Evolutionary conservation across 116 monocot genomes (phyloP), one percentile per base, ranked within the genome.

Genomic region (Dioscorea cayenensis): DNA sequence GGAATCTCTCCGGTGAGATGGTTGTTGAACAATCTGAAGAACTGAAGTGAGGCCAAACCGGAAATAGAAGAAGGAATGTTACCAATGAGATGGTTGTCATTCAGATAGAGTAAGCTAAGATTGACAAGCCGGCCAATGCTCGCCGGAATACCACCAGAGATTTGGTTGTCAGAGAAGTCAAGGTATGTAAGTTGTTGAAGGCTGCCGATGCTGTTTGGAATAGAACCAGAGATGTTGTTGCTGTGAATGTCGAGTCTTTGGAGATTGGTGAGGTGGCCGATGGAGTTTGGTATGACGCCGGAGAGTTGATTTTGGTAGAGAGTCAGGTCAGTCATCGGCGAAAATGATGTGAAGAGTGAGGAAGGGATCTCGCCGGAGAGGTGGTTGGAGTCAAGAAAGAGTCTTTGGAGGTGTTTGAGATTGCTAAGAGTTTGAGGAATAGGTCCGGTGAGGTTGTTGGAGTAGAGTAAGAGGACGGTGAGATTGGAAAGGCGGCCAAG

Each of bases 81-180:
- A 11, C 80, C 76, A 0, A 51, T 72, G 18, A 76, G 61, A 11
- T 27, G 68, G 36, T 81, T 81, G 16, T 58, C 60, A 22, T 77
- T 37, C 38, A 81, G 64, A 61, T 81, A 65, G 29, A 81, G 73
- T 36, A 65, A 16, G 13, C 14, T 21, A 6, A 81, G 72, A 3
- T 32, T 73, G 4, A 61, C 5, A 50, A 81, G 81, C 23, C 68
- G 63, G 29, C 81, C 81, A 29, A 81, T 64, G 61, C 77, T 68
- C 25, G 8, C 36, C 29, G 81, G 81, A 5, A 81, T 77, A 64
- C 58, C 23, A 48, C 77, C 81, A 20, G 60, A 52, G 64, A 81
- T 73, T 36, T 8, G 51, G 72, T 81, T 81, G 14, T 77, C 68
- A 11, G 81, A 81, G 52, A 81, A 27, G 63, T 81, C 81, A 20